Percentiles rank a stretch among this genome's conserved stretches.
Conservation (phyloP, 441 rosid genomes). For the Jatropha multifida region DNA sequence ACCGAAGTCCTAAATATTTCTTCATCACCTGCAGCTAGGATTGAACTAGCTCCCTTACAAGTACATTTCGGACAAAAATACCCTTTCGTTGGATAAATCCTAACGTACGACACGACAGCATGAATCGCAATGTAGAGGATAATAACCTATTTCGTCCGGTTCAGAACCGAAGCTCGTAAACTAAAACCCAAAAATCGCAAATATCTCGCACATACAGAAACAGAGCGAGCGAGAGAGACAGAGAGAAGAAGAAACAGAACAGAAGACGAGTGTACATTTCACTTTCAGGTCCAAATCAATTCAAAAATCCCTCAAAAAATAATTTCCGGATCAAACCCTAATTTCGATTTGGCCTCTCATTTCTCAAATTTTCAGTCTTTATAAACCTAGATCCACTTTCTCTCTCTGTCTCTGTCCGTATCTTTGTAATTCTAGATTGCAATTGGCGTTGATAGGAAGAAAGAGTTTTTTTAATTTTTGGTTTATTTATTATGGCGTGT, state of each 20-base stretch:
- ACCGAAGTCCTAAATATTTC: background rate
- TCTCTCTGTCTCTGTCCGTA: background rate
- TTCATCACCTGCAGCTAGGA: background rate
- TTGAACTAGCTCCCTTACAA: background rate
- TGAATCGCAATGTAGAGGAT: background rate
- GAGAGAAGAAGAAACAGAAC: background rate
- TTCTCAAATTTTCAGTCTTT: background rate
- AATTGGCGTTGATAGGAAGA: constrained; percentile 4
- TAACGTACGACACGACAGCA: background rate
- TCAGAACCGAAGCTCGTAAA: background rate
- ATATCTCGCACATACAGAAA: background rate
- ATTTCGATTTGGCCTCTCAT: background rate
- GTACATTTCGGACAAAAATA: background rate
- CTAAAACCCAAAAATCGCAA: background rate
- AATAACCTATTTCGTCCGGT: background rate
- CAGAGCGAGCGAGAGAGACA: constrained; percentile 3
- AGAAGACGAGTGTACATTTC: background rate
- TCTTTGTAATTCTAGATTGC: background rate
- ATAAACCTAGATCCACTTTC: background rate
- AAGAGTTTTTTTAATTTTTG: too few relatives aligned
- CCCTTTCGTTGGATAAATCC: background rate
- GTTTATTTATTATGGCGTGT: constrained; percentile 55
- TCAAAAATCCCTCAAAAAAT: background rate
- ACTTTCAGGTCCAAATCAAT: background rate
- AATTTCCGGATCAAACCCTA: constrained; percentile 29